phyloP scores from a whole-genome alignment of 257 asterid genomes.

The Euphrasia confusa region DNA sequence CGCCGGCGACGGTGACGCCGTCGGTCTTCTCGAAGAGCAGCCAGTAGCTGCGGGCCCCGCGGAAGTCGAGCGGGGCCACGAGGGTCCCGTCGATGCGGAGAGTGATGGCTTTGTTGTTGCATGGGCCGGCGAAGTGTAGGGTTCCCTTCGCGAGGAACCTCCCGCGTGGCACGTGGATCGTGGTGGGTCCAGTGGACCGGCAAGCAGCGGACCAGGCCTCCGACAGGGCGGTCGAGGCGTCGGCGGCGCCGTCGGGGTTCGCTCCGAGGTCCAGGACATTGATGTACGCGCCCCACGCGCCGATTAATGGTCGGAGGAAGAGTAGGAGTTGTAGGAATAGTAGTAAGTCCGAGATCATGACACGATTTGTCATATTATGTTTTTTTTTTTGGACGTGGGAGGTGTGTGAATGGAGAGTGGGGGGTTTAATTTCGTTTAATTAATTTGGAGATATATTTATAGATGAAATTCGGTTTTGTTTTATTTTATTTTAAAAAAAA shows the following conservation, averaged over 20 bases:
- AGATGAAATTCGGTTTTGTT: no score
- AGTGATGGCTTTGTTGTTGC: slow-evolving; percentile 36
- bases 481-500: no score
- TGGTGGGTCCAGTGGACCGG: slow-evolving; percentile 34
- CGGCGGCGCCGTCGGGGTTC: slow-evolving; percentile 36
- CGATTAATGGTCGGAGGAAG: no score
- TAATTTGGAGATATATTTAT: no score
- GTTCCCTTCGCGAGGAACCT: slow-evolving; percentile 28
- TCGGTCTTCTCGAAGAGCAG: slow-evolving; percentile 36
- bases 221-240: slow-evolving; percentile 39
- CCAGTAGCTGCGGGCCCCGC: slow-evolving; percentile 39
- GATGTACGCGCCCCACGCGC: background rate
- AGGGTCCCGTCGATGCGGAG: slow-evolving; percentile 43
- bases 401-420: no score
- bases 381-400: no score
- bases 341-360: no score
- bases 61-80: slow-evolving; percentile 47
- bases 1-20: slow-evolving; percentile 49
- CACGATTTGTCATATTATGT: no score
- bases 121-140: slow-evolving; percentile 40
- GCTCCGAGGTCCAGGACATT: slow-evolving; percentile 47
- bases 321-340: no score
- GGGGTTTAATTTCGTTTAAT: no score
- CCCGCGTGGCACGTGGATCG: slow-evolving; percentile 48
- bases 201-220: slow-evolving; percentile 66